These are phyloP conservation scores for Penicillium aurantiogriseum DNA, from an alignment of 2,329 filamentous ascomycete species.

Conservation along the genomic window DNA sequence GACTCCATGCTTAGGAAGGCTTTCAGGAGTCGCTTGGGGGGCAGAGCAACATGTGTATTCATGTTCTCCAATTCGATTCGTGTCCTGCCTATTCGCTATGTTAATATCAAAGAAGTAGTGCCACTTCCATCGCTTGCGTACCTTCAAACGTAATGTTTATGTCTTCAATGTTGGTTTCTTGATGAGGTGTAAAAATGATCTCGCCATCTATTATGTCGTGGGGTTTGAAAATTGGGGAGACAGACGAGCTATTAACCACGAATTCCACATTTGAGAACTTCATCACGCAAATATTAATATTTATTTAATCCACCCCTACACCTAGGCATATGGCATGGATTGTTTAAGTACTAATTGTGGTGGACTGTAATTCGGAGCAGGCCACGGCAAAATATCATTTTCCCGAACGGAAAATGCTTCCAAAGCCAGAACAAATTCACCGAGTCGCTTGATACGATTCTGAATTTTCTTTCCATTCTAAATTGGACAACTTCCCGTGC, in stretches of 20 bases:
- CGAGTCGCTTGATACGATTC: background rate
- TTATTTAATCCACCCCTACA: too few species aligned
- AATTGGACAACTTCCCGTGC: background rate
- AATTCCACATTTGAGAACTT: too few species aligned
- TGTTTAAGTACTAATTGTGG: background rate
- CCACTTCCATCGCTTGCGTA: too few species aligned
- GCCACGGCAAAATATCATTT: background rate
- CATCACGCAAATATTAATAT: too few species aligned
- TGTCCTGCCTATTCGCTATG: constrained; percentile 7
- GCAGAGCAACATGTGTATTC: too few species aligned
- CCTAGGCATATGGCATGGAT: background rate
- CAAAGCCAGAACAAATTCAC: background rate
- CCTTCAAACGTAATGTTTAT: too few species aligned
- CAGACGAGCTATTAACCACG: too few species aligned
- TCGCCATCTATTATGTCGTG: too few species aligned
- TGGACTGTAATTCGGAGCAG: background rate
- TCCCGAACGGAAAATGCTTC: background rate
- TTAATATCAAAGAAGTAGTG: background rate
- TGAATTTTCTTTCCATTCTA: too few species aligned
- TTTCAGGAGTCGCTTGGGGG: background rate
- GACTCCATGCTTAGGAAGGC: constrained; percentile 11
- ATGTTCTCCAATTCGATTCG: background rate
- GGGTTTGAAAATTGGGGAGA: too few species aligned
- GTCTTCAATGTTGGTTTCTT: too few species aligned
- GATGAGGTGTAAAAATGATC: too few species aligned